These are phyloP conservation scores for Metarhizium rileyi DNA, from an alignment of 2,329 filamentous ascomycete genomes.

Conservation along the genomic window DNA sequence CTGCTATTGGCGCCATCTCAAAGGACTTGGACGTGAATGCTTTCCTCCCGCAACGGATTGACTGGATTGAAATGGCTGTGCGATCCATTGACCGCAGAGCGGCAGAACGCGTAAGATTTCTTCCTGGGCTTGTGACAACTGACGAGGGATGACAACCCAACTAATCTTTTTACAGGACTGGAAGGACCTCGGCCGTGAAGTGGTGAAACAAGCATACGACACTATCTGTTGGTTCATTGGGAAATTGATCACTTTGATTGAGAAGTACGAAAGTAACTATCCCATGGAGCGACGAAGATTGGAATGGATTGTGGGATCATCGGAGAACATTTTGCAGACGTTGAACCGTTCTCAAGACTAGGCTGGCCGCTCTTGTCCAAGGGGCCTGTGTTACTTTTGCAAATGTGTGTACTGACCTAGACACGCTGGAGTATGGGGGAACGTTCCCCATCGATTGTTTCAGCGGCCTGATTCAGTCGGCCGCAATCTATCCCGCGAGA, in stretches of 20 bases:
- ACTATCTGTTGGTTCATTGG: constrained; percentile 29
- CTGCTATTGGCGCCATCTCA: constrained; percentile 54
- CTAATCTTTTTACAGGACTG: constrained; percentile 22
- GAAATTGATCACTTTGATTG: constrained; percentile 24
- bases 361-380: constrained; percentile 10
- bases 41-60: constrained; percentile 44
- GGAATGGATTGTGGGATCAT: constrained; percentile 28
- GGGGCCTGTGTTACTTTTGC: not conserved
- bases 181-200: constrained; percentile 14
- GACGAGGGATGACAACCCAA: constrained; percentile 11
- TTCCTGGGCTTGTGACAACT: not conserved
- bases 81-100: constrained; percentile 40
- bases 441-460: not conserved
- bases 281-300: constrained; percentile 28
- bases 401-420: constrained; percentile 1
- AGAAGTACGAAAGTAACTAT: constrained; percentile 25
- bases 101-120: constrained; percentile 37
- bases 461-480: not conserved
- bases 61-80: constrained; percentile 53
- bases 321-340: constrained; percentile 25
- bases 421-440: not conserved
- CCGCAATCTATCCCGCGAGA: not conserved
- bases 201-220: constrained; percentile 18
- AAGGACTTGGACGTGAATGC: constrained; percentile 44
- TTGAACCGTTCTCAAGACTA: constrained; percentile 21